Evolutionary conservation across 306 rosid species (phyloP), one percentile per base, ranked within the genome.

Genomic region (Trifolium dubium): DNA sequence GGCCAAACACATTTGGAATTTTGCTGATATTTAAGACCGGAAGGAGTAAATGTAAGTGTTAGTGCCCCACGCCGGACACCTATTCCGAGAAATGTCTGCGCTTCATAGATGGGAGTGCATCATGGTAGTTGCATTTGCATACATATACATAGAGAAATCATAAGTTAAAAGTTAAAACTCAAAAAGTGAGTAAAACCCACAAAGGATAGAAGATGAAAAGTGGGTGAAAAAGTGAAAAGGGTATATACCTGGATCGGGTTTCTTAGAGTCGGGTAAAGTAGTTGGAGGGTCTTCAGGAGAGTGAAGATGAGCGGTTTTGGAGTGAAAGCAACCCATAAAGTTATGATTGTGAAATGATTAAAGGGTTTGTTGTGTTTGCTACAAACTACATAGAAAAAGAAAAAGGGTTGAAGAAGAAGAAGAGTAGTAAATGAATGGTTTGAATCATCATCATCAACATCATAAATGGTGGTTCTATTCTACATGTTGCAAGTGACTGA

Each of bases 211-310:
- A 7, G 31, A 37, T 9, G 50, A 51, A 64, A 64, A 50, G 47
- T 55, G 66, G 19, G 19, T 53, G 37, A 34, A 34, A 46, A 11
- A 32, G 14, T 28, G 64, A 69, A 62, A n/a, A 15, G 30, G 55
- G 5, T 49, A 49, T 46, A 49, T 1, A 90, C 96, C 96, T 77
- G 90, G 87, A 84, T 87, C 89, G 80, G 82, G 82, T 62, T 87
- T 85, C 14, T 76, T 78, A 19, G 91, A 13, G 60, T 83, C 86
- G 11, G 88, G 88, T 44, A 79, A 85, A 29, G 85, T 64, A 44
- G 89, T 47, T 2, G 88, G 83, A 64, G 88, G 95, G 74, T 88
- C 85, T 46, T 88, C 96, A 46, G 96, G 88, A 41, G 86, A 86
- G 73, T 71, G 88, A 7, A 88, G 87, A 78, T 83, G 89, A 23